Conservation (phyloP, 2,329 filamentous ascomycete species). For the Aspergillus neoniger region DNA sequence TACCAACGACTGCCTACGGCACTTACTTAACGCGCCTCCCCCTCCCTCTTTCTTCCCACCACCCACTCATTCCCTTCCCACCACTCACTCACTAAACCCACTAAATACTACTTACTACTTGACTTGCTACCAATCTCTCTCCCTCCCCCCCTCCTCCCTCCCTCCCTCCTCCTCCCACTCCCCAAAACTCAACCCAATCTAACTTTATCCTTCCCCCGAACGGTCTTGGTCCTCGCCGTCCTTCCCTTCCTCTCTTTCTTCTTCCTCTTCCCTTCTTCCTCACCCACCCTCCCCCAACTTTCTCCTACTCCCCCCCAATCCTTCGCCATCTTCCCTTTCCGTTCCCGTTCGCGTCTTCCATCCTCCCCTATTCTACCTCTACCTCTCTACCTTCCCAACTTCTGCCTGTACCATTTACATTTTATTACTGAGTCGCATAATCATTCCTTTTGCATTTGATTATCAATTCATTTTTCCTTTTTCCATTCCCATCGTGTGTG, state of each 20-base stretch:
- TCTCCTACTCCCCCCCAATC: slow-evolving; percentile 18
- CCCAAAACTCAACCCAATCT: slow-evolving; percentile 16
- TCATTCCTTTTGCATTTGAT: slow-evolving; percentile 14
- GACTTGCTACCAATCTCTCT: slow-evolving; percentile 3
- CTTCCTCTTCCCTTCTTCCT: slow-evolving; percentile 10
- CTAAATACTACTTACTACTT: background rate
- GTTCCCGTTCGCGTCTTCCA: slow-evolving; percentile 18
- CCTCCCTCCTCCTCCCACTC: slow-evolving; percentile 16
- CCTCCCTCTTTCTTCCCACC: slow-evolving; percentile 7
- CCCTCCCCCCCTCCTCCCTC: slow-evolving; percentile 14
- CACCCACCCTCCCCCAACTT: slow-evolving; percentile 22
- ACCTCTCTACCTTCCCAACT: slow-evolving; percentile 19
- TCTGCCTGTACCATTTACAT: slow-evolving; percentile 13
- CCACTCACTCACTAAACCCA: background rate
- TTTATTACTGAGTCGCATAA: slow-evolving; percentile 11
- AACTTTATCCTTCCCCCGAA: slow-evolving; percentile 20
- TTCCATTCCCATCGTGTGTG: slow-evolving; percentile 9
- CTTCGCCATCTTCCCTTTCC: slow-evolving; percentile 26
- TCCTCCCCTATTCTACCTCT: slow-evolving; percentile 15
- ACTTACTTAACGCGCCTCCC: slow-evolving; percentile 7
- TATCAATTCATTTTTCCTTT: slow-evolving; percentile 5
- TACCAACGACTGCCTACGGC: slow-evolving; percentile 1
- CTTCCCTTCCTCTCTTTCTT: slow-evolving; percentile 10
- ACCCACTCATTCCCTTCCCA: background rate
- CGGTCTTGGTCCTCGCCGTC: slow-evolving; percentile 3